A percentile compares a stretch with the other conserved stretches of the same genome.
Evolutionary conservation across 106 monocot species (phyloP).

Genomic region (Dendrobium catenatum): DNA sequence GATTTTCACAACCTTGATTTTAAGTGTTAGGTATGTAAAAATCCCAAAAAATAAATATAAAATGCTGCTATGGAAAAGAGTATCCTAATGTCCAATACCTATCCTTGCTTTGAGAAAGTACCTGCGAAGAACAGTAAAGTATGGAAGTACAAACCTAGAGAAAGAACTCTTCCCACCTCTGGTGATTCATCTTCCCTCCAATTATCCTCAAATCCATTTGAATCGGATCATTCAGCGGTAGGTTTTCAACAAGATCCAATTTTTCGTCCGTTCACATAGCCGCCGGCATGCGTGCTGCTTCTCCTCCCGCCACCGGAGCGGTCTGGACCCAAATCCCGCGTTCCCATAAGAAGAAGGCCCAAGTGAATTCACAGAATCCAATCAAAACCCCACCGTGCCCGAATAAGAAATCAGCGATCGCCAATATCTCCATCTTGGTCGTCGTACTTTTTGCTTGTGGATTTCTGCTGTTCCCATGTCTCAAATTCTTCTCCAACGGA

Average conservation of each 20-base stretch:
- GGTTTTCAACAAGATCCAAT: neutral
- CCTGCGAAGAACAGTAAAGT: no score
- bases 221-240: neutral
- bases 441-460: constrained; percentile 1
- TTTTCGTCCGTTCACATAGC: neutral
- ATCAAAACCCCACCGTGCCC: neutral
- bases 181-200: neutral
- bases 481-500: neutral
- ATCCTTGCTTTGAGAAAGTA: no score
- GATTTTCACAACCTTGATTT: no score
- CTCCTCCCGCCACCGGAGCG: neutral
- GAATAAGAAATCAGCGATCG: neutral
- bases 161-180: neutral
- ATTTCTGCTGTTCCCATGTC: neutral
- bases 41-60: no score
- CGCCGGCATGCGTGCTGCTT: neutral
- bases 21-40: no score
- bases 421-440: constrained; percentile 3
- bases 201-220: neutral
- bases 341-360: constrained; percentile 1
- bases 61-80: no score
- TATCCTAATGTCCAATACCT: no score
- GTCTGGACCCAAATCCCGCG: neutral
- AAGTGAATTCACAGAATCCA: neutral
- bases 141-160: no score